Evolutionary conservation across 768 basidiomycete species (phyloP), one percentile per base, ranked within the genome.

Genomic region (Phaeolepiota aurea): DNA sequence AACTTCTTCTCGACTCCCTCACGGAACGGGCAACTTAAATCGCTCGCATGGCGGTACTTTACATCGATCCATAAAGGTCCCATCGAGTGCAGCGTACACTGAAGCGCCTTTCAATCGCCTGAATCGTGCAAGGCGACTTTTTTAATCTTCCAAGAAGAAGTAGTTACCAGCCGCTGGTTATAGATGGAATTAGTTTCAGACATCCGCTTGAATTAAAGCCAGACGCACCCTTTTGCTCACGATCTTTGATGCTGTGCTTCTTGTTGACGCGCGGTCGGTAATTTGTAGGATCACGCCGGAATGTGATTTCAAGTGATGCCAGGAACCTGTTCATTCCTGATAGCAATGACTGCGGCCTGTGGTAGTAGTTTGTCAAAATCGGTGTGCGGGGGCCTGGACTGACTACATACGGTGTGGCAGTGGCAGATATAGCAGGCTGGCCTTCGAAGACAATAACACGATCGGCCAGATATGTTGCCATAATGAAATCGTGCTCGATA

Each of bases 401-500:
- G 30, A 25, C 44, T 13, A 72, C 85, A 54, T 58, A 94, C 88
- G 84, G 88, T 18, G 87, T 86, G 14, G 96, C 96, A 30, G 82
- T 93, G 13, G 96, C 93, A 38, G 82, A 40, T 37, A 92, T 62
- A 31, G 92, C 93, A 4, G 96, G 94, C 52, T 79, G 62, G 28
- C 88, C 88, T 57, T 87, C 82, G 52, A 90, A 93, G 10, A 93
- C 90, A 44, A 94, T 91, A 53, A 96, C 91, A 34, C 94, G 86
- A 58, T 99, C 96, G 31, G 96, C 94, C 42, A 99, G 86, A 63
- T 99, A 98, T 2, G 94, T 97, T 3, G 94, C 93, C 94, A 97
- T 97, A 69, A 98, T 96, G 63, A 99, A 97, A 70, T 98, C 94
- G 79, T 99, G 96, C 74, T 99, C 96, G 55, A 99, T 97, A 53